A percentile compares a stretch with the other conserved stretches of the same genome.
Evolutionary conservation across 345 rosid species (phyloP).

Genomic region (Aurinia saxatilis): DNA sequence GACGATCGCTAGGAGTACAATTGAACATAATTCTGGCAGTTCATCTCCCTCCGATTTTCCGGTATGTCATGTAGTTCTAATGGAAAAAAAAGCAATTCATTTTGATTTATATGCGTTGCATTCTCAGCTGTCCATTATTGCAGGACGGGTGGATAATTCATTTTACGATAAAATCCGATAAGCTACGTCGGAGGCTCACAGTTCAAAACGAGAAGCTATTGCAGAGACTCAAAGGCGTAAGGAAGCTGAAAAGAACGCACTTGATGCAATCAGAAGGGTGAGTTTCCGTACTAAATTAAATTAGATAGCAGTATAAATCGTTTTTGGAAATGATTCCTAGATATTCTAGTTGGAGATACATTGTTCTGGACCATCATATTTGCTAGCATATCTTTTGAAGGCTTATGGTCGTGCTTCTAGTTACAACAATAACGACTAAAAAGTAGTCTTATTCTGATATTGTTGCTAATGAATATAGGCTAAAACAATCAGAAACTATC

Average conservation of each 20-base stretch:
- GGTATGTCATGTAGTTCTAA: slow-evolving; percentile 40
- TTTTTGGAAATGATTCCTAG: background rate
- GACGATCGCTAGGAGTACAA: slow-evolving; percentile 27
- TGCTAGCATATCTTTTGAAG: background rate
- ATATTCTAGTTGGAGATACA: slow-evolving; percentile 1
- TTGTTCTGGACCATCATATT: slow-evolving; percentile 8
- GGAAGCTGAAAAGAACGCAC: slow-evolving; percentile 62
- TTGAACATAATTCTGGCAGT: slow-evolving; percentile 24
- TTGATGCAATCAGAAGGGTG: slow-evolving; percentile 70
- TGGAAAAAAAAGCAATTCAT: background rate
- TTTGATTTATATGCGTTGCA: background rate
- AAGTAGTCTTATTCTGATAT: background rate
- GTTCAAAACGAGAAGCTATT: slow-evolving; percentile 50
- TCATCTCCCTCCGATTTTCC: slow-evolving; percentile 44
- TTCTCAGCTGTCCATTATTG: slow-evolving; percentile 19
- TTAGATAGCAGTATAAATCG: background rate
- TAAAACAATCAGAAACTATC: slow-evolving; percentile 48
- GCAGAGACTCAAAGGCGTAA: slow-evolving; percentile 53
- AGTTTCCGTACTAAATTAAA: slow-evolving; percentile 7
- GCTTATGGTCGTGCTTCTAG: background rate
- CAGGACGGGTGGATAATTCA: slow-evolving; percentile 61
- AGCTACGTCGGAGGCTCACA: slow-evolving; percentile 54
- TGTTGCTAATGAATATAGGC: slow-evolving; percentile 33
- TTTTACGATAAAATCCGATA: slow-evolving; percentile 44
- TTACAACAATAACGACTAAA: background rate